Percentiles rank a stretch among this genome's conserved stretches.
Conservation (phyloP, 345 rosid genomes). For the Raphanus sativus region DNA sequence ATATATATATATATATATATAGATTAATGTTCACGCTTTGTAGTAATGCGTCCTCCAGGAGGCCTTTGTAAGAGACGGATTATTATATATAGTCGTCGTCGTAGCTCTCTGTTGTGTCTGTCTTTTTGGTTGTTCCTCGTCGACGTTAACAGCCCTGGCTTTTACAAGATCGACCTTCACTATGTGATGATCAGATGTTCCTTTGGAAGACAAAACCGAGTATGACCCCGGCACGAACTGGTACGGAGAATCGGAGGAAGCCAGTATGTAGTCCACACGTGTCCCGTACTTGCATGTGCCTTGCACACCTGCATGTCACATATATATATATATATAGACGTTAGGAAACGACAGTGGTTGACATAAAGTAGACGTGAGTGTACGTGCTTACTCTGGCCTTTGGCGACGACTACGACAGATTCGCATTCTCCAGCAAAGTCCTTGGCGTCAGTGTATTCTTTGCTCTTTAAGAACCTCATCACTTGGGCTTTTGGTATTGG, state of each 20-base stretch:
- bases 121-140: slow-evolving; percentile 34
- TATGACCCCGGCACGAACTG: slow-evolving; percentile 83
- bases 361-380: neutral
- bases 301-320: slow-evolving; percentile 63
- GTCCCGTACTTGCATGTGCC: slow-evolving; percentile 99
- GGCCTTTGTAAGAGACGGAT: slow-evolving; percentile 49
- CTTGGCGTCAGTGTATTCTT: slow-evolving; percentile 78
- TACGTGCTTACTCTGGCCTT: slow-evolving; percentile 75
- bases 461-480: slow-evolving; percentile 75
- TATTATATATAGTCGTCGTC: slow-evolving; percentile 37
- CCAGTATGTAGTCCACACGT: slow-evolving; percentile 78
- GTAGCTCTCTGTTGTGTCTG: slow-evolving; percentile 48
- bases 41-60: slow-evolving; percentile 56
- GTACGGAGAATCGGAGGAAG: slow-evolving; percentile 76
- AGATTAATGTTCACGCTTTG: slow-evolving; percentile 27
- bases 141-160: slow-evolving; percentile 36
- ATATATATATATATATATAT: neutral
- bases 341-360: neutral
- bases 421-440: slow-evolving; percentile 93
- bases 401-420: slow-evolving; percentile 83
- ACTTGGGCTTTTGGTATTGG: slow-evolving; percentile 85
- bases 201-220: slow-evolving; percentile 84
- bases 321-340: neutral
- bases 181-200: slow-evolving; percentile 96
- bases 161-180: slow-evolving; percentile 76